Evolutionary conservation across 2,329 filamentous ascomycete genomes (phyloP).

Genomic region (Colletotrichum tropicale): DNA sequence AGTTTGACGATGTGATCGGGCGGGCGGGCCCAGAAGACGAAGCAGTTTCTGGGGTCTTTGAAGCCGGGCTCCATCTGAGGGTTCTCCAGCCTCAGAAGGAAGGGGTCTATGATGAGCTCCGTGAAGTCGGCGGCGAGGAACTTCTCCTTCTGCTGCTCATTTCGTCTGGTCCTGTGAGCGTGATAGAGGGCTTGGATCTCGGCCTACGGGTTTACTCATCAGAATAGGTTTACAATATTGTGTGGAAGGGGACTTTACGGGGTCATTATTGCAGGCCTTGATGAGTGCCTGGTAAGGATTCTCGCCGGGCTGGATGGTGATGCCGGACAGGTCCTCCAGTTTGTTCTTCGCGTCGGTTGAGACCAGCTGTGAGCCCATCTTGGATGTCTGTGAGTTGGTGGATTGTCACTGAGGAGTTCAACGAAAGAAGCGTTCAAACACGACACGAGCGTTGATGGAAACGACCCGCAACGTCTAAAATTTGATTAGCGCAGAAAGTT

Average conservation of each 20-base stretch:
- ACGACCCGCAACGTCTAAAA: neutral
- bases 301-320: slow-evolving; percentile 53
- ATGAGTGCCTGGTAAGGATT: slow-evolving; percentile 84
- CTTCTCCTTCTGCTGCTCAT: slow-evolving; percentile 75
- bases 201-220: slow-evolving; percentile 42
- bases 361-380: slow-evolving; percentile 40
- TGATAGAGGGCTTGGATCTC: slow-evolving; percentile 76
- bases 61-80: slow-evolving; percentile 70
- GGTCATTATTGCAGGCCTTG: slow-evolving; percentile 66
- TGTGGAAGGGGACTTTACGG: slow-evolving; percentile 53
- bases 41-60: slow-evolving; percentile 77
- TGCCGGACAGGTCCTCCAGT: slow-evolving; percentile 59
- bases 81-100: slow-evolving; percentile 72
- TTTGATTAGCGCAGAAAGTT: neutral
- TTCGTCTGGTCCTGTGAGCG: slow-evolving; percentile 75
- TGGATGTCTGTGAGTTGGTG: neutral
- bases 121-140: slow-evolving; percentile 72
- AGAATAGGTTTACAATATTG: neutral
- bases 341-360: slow-evolving; percentile 51
- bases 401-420: neutral
- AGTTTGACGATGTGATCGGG: slow-evolving; percentile 73
- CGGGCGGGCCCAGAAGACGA: slow-evolving; percentile 89
- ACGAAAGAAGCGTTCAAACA: neutral
- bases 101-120: slow-evolving; percentile 77
- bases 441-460: neutral